A percentile compares a stretch with the other conserved stretches of the same genome.
Conservation (phyloP, 345 rosid species). For the Toxicodendron radicans region DNA sequence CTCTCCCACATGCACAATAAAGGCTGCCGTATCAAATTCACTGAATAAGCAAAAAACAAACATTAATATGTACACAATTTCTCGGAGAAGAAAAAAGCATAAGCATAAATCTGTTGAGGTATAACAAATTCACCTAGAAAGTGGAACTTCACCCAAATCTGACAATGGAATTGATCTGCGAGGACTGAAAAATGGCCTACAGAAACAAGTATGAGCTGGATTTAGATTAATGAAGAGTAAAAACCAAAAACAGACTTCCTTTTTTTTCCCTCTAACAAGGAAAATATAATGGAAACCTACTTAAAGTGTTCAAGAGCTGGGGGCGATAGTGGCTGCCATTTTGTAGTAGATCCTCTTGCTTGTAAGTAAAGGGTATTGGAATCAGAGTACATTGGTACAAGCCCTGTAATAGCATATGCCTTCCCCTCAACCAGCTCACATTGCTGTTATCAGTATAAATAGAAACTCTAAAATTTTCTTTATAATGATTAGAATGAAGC, state of each 20-base stretch:
- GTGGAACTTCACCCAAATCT: conserved; percentile 70
- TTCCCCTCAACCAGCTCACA: conserved; percentile 80
- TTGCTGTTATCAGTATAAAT: conserved; percentile 45
- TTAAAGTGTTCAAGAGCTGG: conserved; percentile 40
- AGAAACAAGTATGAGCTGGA: conserved; percentile 23
- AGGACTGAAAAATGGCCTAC: conserved; percentile 87
- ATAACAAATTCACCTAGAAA: conserved; percentile 54
- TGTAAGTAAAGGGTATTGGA: conserved; percentile 75
- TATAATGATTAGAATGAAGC: conserved; percentile 5
- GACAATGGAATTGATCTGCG: conserved; percentile 58
- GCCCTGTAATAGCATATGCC: conserved; percentile 65
- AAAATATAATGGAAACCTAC: conserved; percentile 46
- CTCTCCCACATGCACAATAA: conserved; percentile 77
- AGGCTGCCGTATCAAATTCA: conserved; percentile 84
- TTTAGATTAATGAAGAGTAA: conserved; percentile 10
- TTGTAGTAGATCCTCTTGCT: conserved; percentile 68
- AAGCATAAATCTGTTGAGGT: not conserved
- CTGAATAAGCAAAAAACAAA: conserved; percentile 33
- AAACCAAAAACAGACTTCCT: not conserved
- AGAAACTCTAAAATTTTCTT: not conserved
- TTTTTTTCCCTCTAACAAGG: not conserved
- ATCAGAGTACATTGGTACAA: conserved; percentile 59
- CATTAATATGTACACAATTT: conserved; percentile 1
- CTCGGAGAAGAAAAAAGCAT: not conserved
- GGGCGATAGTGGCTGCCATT: conserved; percentile 65